Conservation (phyloP, 768 basidiomycete genomes). For the Wakefieldia striispora region DNA sequence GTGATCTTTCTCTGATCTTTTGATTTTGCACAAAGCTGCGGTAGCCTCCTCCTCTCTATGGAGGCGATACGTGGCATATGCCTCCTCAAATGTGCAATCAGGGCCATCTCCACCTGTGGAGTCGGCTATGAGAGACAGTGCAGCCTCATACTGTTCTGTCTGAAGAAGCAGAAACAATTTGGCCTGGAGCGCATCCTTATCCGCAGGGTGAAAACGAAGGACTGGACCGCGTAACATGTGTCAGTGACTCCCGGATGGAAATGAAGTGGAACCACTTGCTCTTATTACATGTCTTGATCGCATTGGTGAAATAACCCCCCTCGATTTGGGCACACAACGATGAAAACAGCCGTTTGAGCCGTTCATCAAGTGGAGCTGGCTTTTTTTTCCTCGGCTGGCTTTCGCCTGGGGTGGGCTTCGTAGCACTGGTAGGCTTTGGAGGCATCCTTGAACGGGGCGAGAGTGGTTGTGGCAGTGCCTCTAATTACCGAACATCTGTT, state of each 20-base stretch:
- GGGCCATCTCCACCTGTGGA: constrained; percentile 7
- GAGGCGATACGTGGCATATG: constrained; percentile 85
- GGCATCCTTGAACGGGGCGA: constrained; percentile 14
- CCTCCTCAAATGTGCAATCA: constrained; percentile 57
- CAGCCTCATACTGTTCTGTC: constrained; percentile 74
- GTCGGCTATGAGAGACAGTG: constrained; percentile 55
- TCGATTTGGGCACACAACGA: constrained; percentile 87
- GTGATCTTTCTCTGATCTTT: constrained; percentile 42
- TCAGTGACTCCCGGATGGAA: constrained; percentile 21
- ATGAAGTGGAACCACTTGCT: constrained; percentile 48
- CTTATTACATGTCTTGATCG: constrained; percentile 90
- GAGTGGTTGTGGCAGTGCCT: constrained; percentile 11
- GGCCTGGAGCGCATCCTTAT: constrained; percentile 74
- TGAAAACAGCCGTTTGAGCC: constrained; percentile 62
- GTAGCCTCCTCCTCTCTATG: constrained; percentile 70
- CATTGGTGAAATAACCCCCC: constrained; percentile 82
- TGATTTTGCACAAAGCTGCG: constrained; percentile 48
- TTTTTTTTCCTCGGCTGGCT: constrained; percentile 19
- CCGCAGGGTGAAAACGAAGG: constrained; percentile 60
- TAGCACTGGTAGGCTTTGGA: constrained; percentile 11
- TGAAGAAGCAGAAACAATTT: constrained; percentile 88
- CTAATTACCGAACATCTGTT: constrained; percentile 22
- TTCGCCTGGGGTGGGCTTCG: constrained; percentile 10
- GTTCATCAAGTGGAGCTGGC: constrained; percentile 22
- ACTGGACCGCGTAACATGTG: constrained; percentile 45